Evolutionary conservation across 2,329 filamentous ascomycete species (phyloP).

Genomic region (Colletotrichum plurivorum): DNA sequence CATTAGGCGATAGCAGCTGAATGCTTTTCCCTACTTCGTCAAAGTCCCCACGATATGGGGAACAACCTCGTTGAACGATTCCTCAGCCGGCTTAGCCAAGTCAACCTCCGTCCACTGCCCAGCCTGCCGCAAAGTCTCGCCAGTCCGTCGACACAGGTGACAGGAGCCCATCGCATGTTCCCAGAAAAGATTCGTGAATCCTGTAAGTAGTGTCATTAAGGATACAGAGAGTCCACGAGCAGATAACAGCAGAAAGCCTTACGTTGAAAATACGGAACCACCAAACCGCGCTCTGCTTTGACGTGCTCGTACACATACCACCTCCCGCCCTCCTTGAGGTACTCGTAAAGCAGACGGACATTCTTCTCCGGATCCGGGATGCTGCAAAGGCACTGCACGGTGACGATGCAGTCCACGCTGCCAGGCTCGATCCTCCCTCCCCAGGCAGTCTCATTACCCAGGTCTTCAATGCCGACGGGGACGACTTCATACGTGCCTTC

Average conservation of each 20-base stretch:
- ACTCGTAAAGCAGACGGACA: conserved; percentile 61
- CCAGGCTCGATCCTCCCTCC: conserved; percentile 55
- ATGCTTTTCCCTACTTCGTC: background rate
- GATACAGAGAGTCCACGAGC: no score
- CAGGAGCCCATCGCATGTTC: conserved; percentile 43
- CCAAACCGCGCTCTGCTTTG: conserved; percentile 47
- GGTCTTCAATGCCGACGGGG: conserved; percentile 67
- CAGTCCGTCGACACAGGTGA: background rate
- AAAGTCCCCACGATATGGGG: conserved; percentile 13
- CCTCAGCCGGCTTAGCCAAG: conserved; percentile 4
- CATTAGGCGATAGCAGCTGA: no score
- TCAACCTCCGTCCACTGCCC: conserved; percentile 12
- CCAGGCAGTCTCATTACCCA: conserved; percentile 50
- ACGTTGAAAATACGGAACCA: conserved; percentile 58
- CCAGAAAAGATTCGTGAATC: conserved; percentile 59
- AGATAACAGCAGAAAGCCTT: conserved; percentile 39
- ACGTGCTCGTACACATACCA: conserved; percentile 71
- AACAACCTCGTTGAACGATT: conserved; percentile 7
- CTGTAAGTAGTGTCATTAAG: conserved; percentile 42
- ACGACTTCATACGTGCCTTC: conserved; percentile 66
- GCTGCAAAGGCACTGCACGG: conserved; percentile 66
- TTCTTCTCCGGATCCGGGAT: conserved; percentile 65
- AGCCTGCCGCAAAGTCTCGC: background rate
- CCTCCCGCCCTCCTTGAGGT: conserved; percentile 64
- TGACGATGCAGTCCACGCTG: conserved; percentile 64